Conservation (phyloP, 257 asterid genomes). For the Solanum corneliomulleri region DNA sequence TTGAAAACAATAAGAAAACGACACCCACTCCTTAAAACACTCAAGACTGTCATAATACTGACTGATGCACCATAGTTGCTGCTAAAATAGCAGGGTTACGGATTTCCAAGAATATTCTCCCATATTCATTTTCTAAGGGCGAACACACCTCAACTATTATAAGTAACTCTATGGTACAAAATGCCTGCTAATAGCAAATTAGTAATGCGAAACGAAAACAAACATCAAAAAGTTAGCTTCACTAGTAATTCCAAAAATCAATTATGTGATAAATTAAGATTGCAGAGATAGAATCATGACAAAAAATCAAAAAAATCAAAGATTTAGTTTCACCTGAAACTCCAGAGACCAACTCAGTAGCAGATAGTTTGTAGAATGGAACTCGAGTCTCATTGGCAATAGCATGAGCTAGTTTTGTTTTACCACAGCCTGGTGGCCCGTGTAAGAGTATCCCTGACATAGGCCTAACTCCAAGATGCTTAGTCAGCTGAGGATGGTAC, state of each 20-base stretch:
- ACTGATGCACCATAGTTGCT: neutral
- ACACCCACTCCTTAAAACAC: neutral
- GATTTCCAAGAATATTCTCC: neutral
- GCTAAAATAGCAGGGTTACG: neutral
- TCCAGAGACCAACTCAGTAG: conserved; percentile 91
- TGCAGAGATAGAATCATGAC: neutral
- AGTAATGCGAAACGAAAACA: neutral
- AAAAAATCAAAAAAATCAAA: neutral
- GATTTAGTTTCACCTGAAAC: conserved; percentile 32
- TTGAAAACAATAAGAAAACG: neutral
- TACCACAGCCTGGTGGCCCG: conserved; percentile 99
- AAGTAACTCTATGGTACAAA: neutral
- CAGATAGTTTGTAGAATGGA: conserved; percentile 73
- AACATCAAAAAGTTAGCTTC: neutral
- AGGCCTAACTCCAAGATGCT: conserved; percentile 59
- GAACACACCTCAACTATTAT: neutral
- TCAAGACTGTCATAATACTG: neutral
- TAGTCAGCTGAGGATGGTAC: conserved; percentile 47
- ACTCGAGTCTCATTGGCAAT: conserved; percentile 86
- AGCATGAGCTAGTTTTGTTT: conserved; percentile 86
- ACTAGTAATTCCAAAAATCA: neutral
- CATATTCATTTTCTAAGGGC: neutral
- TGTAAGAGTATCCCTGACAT: conserved; percentile 67
- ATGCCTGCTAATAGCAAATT: neutral
- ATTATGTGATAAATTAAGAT: neutral